These are phyloP conservation scores for Phytophthora europaea DNA, from an alignment of 352 stramenopile genomes.

Conservation along the genomic window DNA sequence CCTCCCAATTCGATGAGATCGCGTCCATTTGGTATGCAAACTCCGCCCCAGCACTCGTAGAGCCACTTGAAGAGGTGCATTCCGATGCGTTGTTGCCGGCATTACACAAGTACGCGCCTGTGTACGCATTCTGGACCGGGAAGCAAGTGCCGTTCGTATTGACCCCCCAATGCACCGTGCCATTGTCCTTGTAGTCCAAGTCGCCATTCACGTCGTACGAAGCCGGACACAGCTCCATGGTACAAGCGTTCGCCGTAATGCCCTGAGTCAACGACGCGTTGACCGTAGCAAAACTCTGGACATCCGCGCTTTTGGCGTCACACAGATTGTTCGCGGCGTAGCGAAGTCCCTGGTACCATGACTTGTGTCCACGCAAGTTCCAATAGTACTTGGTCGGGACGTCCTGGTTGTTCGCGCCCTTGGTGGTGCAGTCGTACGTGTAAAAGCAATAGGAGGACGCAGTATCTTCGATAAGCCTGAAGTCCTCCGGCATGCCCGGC, in stretches of 20 bases:
- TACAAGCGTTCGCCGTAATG: conserved; percentile 59
- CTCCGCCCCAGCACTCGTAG: conserved; percentile 17
- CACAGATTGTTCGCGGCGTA: conserved; percentile 72
- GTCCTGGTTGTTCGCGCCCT: conserved; percentile 54
- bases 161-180: conserved; percentile 53
- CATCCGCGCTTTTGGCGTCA: conserved; percentile 8
- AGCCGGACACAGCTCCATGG: conserved; percentile 40
- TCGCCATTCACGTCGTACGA: conserved; percentile 66
- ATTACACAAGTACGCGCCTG: conserved; percentile 59
- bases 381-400: conserved; percentile 50
- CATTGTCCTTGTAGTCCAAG: conserved; percentile 50
- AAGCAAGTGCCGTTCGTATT: conserved; percentile 71
- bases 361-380: conserved; percentile 56
- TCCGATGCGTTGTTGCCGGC: conserved; percentile 46
- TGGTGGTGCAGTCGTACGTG: conserved; percentile 44
- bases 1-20: conserved; percentile 90
- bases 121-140: conserved; percentile 67
- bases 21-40: conserved; percentile 93
- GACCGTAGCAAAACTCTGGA: conserved; percentile 51
- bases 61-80: conserved; percentile 38
- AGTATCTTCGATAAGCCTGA: conserved; percentile 42
- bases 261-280: conserved; percentile 38
- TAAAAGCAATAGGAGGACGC: conserved; percentile 53
- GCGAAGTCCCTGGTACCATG: conserved; percentile 72
- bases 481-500: conserved; percentile 69